Conservation (phyloP, 2,329 filamentous ascomycete genomes). For the Aspergillus tanneri region DNA sequence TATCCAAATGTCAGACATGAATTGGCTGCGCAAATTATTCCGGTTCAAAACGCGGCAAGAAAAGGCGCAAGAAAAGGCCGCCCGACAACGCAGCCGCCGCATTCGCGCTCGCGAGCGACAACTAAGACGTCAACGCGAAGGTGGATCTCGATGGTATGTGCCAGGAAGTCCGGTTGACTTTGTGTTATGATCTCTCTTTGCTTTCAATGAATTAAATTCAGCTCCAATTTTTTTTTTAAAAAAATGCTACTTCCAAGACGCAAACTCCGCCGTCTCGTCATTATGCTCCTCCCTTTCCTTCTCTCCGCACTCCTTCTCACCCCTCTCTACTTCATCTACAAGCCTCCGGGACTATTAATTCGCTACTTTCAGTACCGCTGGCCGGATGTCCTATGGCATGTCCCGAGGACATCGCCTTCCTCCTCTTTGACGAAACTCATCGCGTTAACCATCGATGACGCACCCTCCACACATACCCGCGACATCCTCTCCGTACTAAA, state of each 20-base stretch:
- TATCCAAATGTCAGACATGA: background rate
- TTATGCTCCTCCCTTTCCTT: constrained; percentile 40
- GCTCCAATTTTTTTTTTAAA: too few species aligned
- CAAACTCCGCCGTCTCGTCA: constrained; percentile 25
- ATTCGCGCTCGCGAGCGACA: constrained; percentile 2
- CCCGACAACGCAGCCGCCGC: constrained; percentile 2
- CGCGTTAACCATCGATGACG: constrained; percentile 84
- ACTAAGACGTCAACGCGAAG: background rate
- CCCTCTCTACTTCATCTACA: constrained; percentile 73
- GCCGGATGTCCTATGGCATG: constrained; percentile 77
- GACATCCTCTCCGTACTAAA: constrained; percentile 69
- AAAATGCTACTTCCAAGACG: constrained; percentile 19
- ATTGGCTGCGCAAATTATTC: constrained; percentile 3
- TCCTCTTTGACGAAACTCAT: constrained; percentile 83
- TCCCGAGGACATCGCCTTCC: constrained; percentile 73
- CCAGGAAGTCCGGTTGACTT: too few species aligned
- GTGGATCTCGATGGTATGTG: background rate
- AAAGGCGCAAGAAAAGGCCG: background rate
- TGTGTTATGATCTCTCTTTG: too few species aligned
- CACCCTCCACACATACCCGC: constrained; percentile 69
- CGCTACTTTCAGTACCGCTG: constrained; percentile 67
- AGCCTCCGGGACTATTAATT: constrained; percentile 72
- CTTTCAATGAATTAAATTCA: too few species aligned
- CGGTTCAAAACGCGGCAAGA: background rate
- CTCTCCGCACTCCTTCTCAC: constrained; percentile 25